These are phyloP conservation scores for Paracoccidioides brasiliensis DNA, from an alignment of 2,329 filamentous ascomycete species.

Conservation along the genomic window DNA sequence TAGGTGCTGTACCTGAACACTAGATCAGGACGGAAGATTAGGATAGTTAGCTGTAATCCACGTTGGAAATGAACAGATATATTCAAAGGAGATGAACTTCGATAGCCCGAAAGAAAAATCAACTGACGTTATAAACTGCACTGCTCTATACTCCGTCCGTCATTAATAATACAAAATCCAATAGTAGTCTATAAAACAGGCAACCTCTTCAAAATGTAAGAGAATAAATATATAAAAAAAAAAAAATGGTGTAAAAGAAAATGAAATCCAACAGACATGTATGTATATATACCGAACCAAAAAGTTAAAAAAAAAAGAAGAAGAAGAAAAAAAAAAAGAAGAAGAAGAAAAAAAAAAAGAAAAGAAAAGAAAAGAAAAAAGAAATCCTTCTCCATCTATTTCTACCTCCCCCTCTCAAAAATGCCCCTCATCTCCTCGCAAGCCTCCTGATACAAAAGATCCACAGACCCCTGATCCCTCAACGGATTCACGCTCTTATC, in stretches of 20 bases:
- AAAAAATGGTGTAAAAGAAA: too few species aligned
- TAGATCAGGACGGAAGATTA: background rate
- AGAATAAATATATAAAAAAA: too few species aligned
- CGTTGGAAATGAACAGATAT: background rate
- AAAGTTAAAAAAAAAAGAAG: too few species aligned
- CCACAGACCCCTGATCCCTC: conserved; percentile 30
- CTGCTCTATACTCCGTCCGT: too few species aligned
- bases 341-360: background rate
- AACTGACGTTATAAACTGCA: too few species aligned
- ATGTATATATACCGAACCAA: too few species aligned
- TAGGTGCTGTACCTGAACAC: background rate
- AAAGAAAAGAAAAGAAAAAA: background rate
- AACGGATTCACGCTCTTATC: conserved; percentile 38
- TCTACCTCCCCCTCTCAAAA: conserved; percentile 11
- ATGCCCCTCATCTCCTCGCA: conserved; percentile 32
- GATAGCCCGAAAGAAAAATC: background rate
- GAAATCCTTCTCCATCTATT: background rate
- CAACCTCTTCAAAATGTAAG: too few species aligned
- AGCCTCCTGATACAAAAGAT: conserved; percentile 31
- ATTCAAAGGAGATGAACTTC: background rate
- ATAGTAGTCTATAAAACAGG: too few species aligned
- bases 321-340: background rate
- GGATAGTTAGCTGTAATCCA: background rate
- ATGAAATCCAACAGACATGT: too few species aligned
- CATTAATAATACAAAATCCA: background rate